Base-by-base conservation (phyloP, 805 yeast genomes). In the Isabelozyma heimii region DNA sequence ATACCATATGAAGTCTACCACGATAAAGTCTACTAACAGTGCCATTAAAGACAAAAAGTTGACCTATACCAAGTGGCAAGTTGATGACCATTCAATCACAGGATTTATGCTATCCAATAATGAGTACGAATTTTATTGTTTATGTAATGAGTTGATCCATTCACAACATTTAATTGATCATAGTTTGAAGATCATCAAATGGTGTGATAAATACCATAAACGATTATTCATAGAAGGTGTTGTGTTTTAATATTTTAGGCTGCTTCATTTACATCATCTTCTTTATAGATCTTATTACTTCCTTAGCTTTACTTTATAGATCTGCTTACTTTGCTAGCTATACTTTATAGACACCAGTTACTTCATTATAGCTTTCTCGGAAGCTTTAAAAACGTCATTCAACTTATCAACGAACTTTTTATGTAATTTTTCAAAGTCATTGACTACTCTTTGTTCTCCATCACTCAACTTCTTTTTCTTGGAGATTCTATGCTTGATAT, bases 171-270 rank as follows among this genome's bases (percentile, higher is more conserved):
- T 91, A 50, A 77, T 86, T 13, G 70, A 70, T 16, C 82, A 89
- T 51, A 84, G 91, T 38, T 75, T 82, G 45, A 73, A 75, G 16
- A 81, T 90, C 12, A 82, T 87, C 8, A 75, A 75, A 44, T 91
- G 97, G 97, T 85, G 95, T 56, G 76, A 80, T 51, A 81, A 76
- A 52, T 80, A 88, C 55, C 87, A 87, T 52, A 82, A 81, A 46
- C 70, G 94, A 38, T 62, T 90, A 35, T 90, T 89, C 62, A 82
- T 87, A 9, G 80, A 83, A n/a, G 94, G 94, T 1, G 89, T 87
- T 0, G 75, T 79, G 0, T 87, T 62, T 52, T 62, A 48, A 33
- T 12, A 27, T 20, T 2, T 20, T 20, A 20, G 24, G 42, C 17
- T 26, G 13, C 14, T 13, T 26, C 8, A 9, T 10, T 37, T 6